phyloP scores from a whole-genome alignment of 225 moss, liverwort and hornwort genomes.

The Straminergon stramineum region DNA sequence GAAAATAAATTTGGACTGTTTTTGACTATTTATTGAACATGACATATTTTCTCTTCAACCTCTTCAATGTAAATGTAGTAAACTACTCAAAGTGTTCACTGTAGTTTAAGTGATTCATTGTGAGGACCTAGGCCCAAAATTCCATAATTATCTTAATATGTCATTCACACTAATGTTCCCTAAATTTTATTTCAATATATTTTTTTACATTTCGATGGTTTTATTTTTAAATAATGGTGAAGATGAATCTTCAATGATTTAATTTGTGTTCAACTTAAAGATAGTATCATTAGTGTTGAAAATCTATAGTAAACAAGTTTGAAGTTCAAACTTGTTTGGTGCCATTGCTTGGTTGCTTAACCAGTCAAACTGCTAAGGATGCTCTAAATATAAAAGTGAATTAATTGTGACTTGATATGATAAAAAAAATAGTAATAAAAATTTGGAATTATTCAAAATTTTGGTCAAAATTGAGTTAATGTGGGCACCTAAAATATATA shows the following conservation, averaged over 20 bases:
- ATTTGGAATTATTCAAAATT: not conserved
- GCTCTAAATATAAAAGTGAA: no score
- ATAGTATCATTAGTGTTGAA: no score
- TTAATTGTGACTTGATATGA: not conserved
- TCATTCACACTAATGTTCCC: not conserved
- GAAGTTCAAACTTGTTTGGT: no score
- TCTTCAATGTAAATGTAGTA: not conserved
- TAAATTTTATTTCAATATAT: not conserved
- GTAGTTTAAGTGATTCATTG: not conserved
- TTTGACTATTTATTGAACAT: not conserved
- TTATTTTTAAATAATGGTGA: not conserved
- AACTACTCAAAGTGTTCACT: not conserved
- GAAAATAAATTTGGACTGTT: not conserved
- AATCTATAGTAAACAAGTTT: no score
- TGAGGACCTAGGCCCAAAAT: not conserved
- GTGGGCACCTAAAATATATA: not conserved
- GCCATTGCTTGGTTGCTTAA: no score
- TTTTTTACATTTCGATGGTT: not conserved
- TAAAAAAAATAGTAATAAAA: not conserved
- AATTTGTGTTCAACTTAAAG: not conserved
- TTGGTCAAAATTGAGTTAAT: not conserved
- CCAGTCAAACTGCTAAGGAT: no score
- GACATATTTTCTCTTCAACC: not conserved
- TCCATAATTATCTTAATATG: not conserved
- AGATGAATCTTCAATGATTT: not conserved